These are phyloP conservation scores for Trichophyton verrucosum DNA, from an alignment of 2,329 filamentous ascomycete species.

Conservation along the genomic window DNA sequence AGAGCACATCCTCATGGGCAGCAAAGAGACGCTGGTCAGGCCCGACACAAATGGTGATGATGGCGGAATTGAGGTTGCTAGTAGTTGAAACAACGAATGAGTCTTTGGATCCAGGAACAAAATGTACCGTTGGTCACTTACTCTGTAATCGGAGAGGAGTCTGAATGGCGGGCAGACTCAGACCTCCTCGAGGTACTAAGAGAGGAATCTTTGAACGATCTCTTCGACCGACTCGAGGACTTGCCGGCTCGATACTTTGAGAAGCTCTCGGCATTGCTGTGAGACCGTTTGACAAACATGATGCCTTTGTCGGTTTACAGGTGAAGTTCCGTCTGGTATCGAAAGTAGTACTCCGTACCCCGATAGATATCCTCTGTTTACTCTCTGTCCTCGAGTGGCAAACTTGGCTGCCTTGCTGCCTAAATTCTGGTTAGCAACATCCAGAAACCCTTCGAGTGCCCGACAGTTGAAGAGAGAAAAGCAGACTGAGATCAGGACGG, in stretches of 20 bases:
- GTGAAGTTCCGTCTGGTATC: background rate
- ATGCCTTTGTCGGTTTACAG: background rate
- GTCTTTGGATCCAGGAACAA: background rate
- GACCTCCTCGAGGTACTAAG: conserved; percentile 16
- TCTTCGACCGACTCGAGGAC: conserved; percentile 16
- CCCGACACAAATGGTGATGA: conserved; percentile 72
- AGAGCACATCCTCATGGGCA: conserved; percentile 76
- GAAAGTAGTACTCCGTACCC: too few species aligned
- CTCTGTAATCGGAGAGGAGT: background rate
- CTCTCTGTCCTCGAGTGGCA: background rate
- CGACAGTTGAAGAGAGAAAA: background rate
- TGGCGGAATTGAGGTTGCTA: conserved; percentile 51
- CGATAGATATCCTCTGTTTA: background rate
- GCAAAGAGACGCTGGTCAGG: conserved; percentile 76
- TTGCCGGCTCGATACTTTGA: conserved; percentile 21
- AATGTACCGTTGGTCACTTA: conserved; percentile 13
- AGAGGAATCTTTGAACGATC: conserved; percentile 19
- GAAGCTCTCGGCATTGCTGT: conserved; percentile 19
- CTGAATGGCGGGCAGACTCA: conserved; percentile 15
- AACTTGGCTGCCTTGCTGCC: background rate
- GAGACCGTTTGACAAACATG: conserved; percentile 14
- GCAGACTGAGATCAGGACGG: background rate
- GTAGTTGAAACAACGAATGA: background rate
- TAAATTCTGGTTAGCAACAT: background rate
- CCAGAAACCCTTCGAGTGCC: background rate